A percentile compares a stretch with the other conserved stretches of the same genome.
These are phyloP conservation scores for Herpetomonas samuelpessoai DNA, from an alignment of 208 protist species.

Conservation along the genomic window DNA sequence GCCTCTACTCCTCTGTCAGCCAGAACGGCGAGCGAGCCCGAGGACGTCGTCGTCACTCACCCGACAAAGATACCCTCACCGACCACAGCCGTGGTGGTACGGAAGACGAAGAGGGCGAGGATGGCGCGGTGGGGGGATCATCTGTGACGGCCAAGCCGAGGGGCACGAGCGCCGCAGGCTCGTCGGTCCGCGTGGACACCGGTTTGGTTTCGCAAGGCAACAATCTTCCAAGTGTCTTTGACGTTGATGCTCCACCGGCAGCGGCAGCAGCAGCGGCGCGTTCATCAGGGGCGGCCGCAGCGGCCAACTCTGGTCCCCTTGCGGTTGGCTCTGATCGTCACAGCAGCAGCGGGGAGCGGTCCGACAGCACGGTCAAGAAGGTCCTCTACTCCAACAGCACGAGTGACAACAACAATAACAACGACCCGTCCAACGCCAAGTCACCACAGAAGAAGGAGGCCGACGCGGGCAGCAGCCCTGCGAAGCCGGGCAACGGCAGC, in stretches of 20 bases:
- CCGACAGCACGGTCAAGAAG: conserved; percentile 4
- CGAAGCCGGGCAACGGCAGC: background rate
- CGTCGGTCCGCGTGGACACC: background rate
- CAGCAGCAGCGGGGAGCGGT: background rate
- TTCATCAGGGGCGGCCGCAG: background rate
- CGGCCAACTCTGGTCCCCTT: background rate
- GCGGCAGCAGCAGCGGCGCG: background rate
- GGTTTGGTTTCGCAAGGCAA: background rate
- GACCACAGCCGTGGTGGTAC: conserved; percentile 25
- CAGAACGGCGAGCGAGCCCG: no score
- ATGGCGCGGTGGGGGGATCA: no score
- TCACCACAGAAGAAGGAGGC: background rate
- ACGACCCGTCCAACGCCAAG: conserved; percentile 1
- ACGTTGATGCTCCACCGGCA: background rate
- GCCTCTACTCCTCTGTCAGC: conserved; percentile 1
- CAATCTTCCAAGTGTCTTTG: background rate
- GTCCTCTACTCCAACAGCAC: conserved; percentile 1
- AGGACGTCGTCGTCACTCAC: background rate
- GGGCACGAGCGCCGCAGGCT: background rate
- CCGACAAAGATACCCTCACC: conserved; percentile 2
- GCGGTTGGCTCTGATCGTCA: background rate
- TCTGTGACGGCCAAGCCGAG: background rate
- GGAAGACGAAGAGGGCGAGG: conserved; percentile 4
- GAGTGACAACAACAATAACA: background rate
- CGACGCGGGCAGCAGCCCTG: background rate